phyloP scores from a whole-genome alignment of 495 filamentous ascomycete species.

The Aspergillus nanangensis region DNA sequence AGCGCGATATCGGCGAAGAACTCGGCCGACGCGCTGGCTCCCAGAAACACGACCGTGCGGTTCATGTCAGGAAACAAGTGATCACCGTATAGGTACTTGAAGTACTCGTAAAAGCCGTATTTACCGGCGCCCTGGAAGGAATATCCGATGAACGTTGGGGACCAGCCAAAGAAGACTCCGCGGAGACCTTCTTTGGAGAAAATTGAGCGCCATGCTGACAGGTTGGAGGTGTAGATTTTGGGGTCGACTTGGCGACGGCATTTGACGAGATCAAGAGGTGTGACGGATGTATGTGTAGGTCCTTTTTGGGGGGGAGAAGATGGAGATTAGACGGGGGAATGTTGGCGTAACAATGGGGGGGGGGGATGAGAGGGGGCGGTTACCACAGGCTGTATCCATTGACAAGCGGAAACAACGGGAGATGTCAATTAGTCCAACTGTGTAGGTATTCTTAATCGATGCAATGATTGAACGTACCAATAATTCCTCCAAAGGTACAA shows the following conservation, averaged over 20 bases:
- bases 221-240: conserved; percentile 65
- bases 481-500: conserved; percentile 60
- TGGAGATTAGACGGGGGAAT: not conserved
- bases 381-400: conserved; percentile 51
- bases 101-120: conserved; percentile 72
- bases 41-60: conserved; percentile 61
- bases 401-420: not conserved
- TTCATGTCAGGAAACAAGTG: conserved; percentile 56
- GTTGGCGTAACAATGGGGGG: too few relatives aligned
- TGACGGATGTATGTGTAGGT: conserved; percentile 56
- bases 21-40: conserved; percentile 61
- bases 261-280: conserved; percentile 63
- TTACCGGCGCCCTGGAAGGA: conserved; percentile 73
- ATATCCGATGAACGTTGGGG: conserved; percentile 66
- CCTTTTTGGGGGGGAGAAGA: conserved; percentile 18
- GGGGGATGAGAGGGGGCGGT: not conserved
- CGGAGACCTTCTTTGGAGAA: conserved; percentile 60
- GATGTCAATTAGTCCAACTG: not conserved
- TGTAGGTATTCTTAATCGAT: not conserved
- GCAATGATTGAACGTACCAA: conserved; percentile 40
- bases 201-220: conserved; percentile 62
- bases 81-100: conserved; percentile 69
- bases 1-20: conserved; percentile 66
- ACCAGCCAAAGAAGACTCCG: conserved; percentile 70
- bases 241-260: conserved; percentile 69